These are phyloP conservation scores for Phascolomyces articulosus DNA, from an alignment of 371 early-diverging fungal species.

Conservation along the genomic window DNA sequence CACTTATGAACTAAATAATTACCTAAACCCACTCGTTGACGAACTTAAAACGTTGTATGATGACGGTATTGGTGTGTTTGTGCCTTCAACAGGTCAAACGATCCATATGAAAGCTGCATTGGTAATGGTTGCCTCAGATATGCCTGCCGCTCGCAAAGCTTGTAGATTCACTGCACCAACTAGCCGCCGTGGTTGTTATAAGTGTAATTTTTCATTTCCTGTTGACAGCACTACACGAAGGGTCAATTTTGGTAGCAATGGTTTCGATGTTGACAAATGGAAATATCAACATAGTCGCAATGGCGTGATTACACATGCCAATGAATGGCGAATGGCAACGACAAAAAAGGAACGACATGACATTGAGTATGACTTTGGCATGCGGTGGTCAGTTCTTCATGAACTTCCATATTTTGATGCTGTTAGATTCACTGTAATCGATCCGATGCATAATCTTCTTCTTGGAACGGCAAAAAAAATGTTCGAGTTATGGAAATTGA, in stretches of 20 bases:
- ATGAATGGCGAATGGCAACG: background rate
- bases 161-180: slow-evolving; percentile 12
- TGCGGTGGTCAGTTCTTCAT: slow-evolving; percentile 15
- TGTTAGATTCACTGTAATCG: slow-evolving; percentile 10
- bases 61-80: background rate
- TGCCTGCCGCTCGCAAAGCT: slow-evolving; percentile 13
- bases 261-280: background rate
- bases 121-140: slow-evolving; percentile 11
- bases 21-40: slow-evolving; percentile 13
- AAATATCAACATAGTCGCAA: background rate
- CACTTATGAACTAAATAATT: slow-evolving; percentile 7
- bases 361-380: background rate
- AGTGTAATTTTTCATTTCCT: slow-evolving; percentile 7
- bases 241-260: background rate
- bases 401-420: slow-evolving; percentile 17
- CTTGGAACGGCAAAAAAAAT: slow-evolving; percentile 9
- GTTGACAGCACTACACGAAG: background rate
- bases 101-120: slow-evolving; percentile 10
- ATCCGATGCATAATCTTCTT: slow-evolving; percentile 19
- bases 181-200: slow-evolving; percentile 5
- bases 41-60: background rate
- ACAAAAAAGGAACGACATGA: background rate
- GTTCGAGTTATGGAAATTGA: background rate
- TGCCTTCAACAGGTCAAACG: background rate
- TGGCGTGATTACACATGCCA: background rate